These are phyloP conservation scores for Dictyostelium purpureum DNA, from an alignment of 78 protist genomes.

Conservation along the genomic window DNA sequence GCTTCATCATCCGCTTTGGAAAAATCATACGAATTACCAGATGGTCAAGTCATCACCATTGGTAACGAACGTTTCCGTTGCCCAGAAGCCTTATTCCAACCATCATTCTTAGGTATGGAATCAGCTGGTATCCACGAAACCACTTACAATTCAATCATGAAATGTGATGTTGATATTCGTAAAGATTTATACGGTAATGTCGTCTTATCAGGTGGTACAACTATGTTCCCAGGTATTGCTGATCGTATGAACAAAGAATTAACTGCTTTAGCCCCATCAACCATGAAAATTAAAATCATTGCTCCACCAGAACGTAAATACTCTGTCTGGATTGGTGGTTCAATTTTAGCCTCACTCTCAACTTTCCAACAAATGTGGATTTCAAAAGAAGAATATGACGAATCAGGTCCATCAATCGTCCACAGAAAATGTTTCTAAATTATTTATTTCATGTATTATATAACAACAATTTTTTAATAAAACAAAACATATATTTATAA, in stretches of 20 bases:
- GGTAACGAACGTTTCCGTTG: slow-evolving; percentile 85
- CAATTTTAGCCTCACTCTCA: slow-evolving; percentile 81
- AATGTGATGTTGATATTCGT: slow-evolving; percentile 79
- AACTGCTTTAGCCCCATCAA: slow-evolving; percentile 69
- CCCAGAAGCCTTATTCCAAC: slow-evolving; percentile 94
- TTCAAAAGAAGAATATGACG: slow-evolving; percentile 86
- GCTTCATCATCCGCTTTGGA: neutral
- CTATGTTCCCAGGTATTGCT: slow-evolving; percentile 40
- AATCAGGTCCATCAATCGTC: slow-evolving; percentile 25
- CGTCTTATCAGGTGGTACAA: slow-evolving; percentile 84
- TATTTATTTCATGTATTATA: too few species aligned
- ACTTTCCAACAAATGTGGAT: slow-evolving; percentile 86
- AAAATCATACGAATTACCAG: slow-evolving; percentile 59
- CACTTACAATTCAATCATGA: slow-evolving; percentile 70
- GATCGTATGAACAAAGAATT: slow-evolving; percentile 75
- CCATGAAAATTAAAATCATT: slow-evolving; percentile 47
- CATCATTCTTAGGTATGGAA: slow-evolving; percentile 90
- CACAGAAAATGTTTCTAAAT: slow-evolving; percentile 9
- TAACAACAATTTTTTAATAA: too few species aligned
- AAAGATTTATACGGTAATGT: slow-evolving; percentile 71
- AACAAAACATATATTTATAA: too few species aligned
- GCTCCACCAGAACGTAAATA: slow-evolving; percentile 88
- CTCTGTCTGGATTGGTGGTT: slow-evolving; percentile 92
- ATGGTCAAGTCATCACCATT: slow-evolving; percentile 82
- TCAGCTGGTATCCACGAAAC: slow-evolving; percentile 74